Conservation (phyloP, 2,329 filamentous ascomycete species). For the Domatiomyces catenatus region DNA sequence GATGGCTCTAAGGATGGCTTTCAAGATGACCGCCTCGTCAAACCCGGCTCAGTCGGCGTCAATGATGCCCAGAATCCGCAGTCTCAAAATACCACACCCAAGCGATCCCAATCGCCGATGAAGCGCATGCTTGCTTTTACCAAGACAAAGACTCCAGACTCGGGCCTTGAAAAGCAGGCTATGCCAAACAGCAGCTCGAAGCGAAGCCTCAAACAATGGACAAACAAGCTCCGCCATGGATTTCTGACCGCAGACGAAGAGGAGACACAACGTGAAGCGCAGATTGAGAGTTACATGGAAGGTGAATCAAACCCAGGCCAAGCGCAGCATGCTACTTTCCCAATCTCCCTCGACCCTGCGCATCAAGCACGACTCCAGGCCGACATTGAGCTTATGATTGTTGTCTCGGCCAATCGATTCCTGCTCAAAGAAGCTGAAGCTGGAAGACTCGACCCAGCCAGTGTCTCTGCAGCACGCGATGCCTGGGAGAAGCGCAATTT, state of each 20-base stretch:
- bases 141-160: slow-evolving; percentile 21
- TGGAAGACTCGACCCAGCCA: slow-evolving; percentile 25
- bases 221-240: slow-evolving; percentile 27
- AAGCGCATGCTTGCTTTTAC: slow-evolving; percentile 31
- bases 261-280: slow-evolving; percentile 3
- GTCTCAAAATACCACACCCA: slow-evolving; percentile 9
- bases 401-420: slow-evolving; percentile 30
- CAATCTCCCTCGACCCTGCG: slow-evolving; percentile 27
- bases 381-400: slow-evolving; percentile 32
- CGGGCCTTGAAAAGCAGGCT: slow-evolving; percentile 15
- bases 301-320: not conserved
- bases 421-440: slow-evolving; percentile 28
- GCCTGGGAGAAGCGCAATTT: slow-evolving; percentile 33
- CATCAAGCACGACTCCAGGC: slow-evolving; percentile 31
- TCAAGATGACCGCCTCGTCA: not conserved
- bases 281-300: slow-evolving; percentile 5
- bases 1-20: not conserved
- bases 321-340: slow-evolving; percentile 17
- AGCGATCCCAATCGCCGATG: slow-evolving; percentile 21
- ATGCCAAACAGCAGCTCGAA: slow-evolving; percentile 16
- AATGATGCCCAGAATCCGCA: not conserved
- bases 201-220: slow-evolving; percentile 21
- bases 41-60: not conserved
- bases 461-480: slow-evolving; percentile 24
- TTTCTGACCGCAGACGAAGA: slow-evolving; percentile 14